Conservation (phyloP, 148 eudicot species). For the Dianthus caryophyllus region DNA sequence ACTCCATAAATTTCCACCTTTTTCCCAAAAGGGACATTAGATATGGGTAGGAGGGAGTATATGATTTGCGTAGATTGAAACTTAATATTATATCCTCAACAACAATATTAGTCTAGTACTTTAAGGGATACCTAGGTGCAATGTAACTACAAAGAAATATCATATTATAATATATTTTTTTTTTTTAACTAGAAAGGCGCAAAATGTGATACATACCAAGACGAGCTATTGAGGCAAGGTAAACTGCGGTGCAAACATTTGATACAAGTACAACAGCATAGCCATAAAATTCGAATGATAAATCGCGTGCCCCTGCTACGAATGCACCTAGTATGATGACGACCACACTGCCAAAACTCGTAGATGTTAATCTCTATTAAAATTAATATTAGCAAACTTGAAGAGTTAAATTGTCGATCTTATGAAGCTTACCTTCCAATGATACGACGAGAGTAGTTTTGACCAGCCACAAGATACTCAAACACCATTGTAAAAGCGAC, state of each 20-base stretch:
- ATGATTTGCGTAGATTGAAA: no score
- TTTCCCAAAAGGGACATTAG: no score
- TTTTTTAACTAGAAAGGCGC: no score
- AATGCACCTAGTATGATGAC: conserved; percentile 55
- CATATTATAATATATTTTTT: no score
- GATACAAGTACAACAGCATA: conserved; percentile 47
- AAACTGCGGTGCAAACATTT: conserved; percentile 50
- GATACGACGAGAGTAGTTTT: conserved; percentile 38
- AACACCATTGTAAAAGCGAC: conserved; percentile 68
- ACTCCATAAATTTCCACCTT: no score
- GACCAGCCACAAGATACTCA: conserved; percentile 49
- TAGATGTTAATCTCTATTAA: conserved; percentile 9
- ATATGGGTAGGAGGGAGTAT: no score
- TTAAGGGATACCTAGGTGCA: no score
- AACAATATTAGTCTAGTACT: no score
- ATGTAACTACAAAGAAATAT: no score
- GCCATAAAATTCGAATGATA: conserved; percentile 52
- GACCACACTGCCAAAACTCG: conserved; percentile 52
- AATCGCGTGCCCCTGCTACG: conserved; percentile 54
- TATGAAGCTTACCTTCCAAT: conserved; percentile 43
- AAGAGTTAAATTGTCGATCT: background rate
- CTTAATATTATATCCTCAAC: no score
- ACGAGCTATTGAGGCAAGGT: conserved; percentile 56
- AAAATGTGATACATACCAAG: no score
- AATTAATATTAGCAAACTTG: conserved; percentile 22